Base-by-base conservation (phyloP, 2,329 filamentous ascomycete species). In the Dactylellina cionopaga region DNA sequence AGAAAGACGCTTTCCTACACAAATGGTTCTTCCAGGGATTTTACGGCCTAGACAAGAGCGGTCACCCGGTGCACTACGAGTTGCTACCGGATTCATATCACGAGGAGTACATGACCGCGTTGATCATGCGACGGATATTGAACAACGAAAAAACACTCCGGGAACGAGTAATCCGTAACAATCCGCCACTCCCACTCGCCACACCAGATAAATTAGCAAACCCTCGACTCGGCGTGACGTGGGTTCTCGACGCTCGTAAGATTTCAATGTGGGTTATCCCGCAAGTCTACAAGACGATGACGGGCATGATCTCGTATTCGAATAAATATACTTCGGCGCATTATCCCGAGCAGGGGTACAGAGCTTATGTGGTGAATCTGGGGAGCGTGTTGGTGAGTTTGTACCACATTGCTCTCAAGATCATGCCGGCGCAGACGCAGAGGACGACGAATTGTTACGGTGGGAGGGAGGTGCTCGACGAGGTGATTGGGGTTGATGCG, bases 361-460 rank as follows among this genome's bases (percentile, higher is more conserved):
- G 66, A 10, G 66, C 66, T 2, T 64, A 41, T 24, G 66, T 71
- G 13, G 58, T 71, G 17, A 71, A 71, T 47, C 33, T 71, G 15
- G 66, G 66, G n/a, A 71, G 66, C 24, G 66, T 71, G 13, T 19
- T 71, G 31, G 58, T 71, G 29, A 71, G 66, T 22, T 33, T 71
- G 41, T 71, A 71, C 27, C 25, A 71, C 27, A 31, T 71, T 24
- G 66, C 66, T 5, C 63, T 71, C 6, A 71, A 71, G 58, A 64
- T 71, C 24, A 71, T 71, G 66, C 66, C 66, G 19, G 66, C 66
- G 11, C 66, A 71, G 51, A 71, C 66, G 25, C 66, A 71, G 49
- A 56, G 66, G 51, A 71, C 66, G 33, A 71, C 66, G 24, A 64
- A 51, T 46, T 71, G 66, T 19, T 64, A 64, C 29, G 66, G 66